phyloP scores from a whole-genome alignment of 1,139 yeast species.

The Sugiyamaella grinbergsii region DNA sequence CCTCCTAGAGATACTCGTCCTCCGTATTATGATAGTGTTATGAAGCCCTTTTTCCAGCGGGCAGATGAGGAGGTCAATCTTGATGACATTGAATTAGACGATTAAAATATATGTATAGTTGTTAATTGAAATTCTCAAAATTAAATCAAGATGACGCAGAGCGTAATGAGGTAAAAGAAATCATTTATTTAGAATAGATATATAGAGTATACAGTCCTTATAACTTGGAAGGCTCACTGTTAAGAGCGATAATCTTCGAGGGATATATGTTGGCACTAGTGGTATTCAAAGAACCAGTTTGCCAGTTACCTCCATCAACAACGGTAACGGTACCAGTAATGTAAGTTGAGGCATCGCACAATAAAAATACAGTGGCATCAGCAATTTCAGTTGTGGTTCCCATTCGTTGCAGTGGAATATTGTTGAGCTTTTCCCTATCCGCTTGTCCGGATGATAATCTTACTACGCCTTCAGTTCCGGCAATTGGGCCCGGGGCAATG shows the following conservation, averaged over 20 bases:
- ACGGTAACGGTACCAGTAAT: constrained; percentile 76
- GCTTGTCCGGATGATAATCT: constrained; percentile 52
- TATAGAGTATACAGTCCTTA: neutral
- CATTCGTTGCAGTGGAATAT: constrained; percentile 67
- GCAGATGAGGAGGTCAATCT: constrained; percentile 24
- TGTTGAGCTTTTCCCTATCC: constrained; percentile 37
- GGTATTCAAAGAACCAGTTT: constrained; percentile 50
- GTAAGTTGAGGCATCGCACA: constrained; percentile 78
- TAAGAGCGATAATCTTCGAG: constrained; percentile 17
- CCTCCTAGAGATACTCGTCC: constrained; percentile 42
- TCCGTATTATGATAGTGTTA: constrained; percentile 44
- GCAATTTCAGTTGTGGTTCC: constrained; percentile 84
- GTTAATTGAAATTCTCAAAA: no score
- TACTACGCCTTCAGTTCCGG: constrained; percentile 75
- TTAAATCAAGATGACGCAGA: no score
- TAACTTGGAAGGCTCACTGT: constrained; percentile 13
- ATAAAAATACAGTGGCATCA: constrained; percentile 78
- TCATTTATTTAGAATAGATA: neutral
- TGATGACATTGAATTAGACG: neutral
- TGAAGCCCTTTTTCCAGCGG: constrained; percentile 48
- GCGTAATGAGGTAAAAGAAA: neutral
- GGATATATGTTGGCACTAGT: constrained; percentile 24
- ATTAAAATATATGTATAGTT: no score
- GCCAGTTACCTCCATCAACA: constrained; percentile 95
- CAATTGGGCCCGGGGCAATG: constrained; percentile 88